Evolutionary conservation across 345 rosid species (phyloP).

Genomic region (Ceriops decandra): DNA sequence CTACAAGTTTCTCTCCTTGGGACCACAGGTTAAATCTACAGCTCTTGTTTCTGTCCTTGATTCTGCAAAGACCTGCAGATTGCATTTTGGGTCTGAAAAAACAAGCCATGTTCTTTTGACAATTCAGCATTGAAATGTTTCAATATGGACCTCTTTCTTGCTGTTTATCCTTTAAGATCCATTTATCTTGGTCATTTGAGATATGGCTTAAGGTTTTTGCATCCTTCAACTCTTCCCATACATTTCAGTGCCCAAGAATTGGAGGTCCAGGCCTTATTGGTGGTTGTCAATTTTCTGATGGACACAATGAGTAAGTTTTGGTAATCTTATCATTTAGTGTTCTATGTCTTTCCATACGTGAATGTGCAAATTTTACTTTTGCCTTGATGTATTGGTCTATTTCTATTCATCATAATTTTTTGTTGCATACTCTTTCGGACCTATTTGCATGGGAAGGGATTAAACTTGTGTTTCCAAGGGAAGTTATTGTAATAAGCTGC

Average conservation of each 20-base stretch:
- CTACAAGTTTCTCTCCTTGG: slow-evolving; percentile 72
- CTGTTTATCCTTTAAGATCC: no score
- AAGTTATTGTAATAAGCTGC: no score
- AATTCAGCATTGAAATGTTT: no score
- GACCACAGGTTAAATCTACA: slow-evolving; percentile 61
- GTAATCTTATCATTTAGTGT: background rate
- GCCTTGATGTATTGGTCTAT: no score
- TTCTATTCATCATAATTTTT: no score
- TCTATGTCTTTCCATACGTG: background rate
- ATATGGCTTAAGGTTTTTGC: no score
- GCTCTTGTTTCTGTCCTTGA: slow-evolving; percentile 3
- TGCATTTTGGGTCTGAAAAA: background rate
- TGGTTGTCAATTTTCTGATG: slow-evolving; percentile 59
- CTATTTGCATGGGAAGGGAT: no score
- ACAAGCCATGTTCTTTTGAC: background rate
- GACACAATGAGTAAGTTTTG: slow-evolving; percentile 70
- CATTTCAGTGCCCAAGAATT: slow-evolving; percentile 69
- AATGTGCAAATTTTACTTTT: no score
- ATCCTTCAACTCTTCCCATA: background rate
- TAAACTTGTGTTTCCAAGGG: no score
- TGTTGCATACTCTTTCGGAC: no score
- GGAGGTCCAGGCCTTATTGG: slow-evolving; percentile 97
- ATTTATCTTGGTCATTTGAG: no score
- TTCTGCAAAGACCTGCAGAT: background rate
- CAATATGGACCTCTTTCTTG: background rate